Evolutionary conservation across 805 yeast genomes (phyloP), one percentile per base, ranked within the genome.

Genomic region (Hagleromyces aurorensis): DNA sequence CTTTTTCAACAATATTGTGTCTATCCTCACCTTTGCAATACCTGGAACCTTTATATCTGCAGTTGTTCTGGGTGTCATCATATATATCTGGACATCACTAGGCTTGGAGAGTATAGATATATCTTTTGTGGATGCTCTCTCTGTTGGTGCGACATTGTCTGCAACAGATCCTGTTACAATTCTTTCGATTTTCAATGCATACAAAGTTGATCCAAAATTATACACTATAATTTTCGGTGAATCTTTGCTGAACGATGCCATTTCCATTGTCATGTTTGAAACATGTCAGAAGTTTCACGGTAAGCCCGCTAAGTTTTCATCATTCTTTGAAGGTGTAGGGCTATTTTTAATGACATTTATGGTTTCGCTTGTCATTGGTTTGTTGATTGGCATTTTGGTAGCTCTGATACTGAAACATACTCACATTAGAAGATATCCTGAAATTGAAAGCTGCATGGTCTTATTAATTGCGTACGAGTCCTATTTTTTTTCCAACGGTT

Each of bases 91-190:
- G 93, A 84, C 98, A 0, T 72, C 84, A 5, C 55, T 91, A 45
- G 97, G 98, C 1, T 59, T 93, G 13, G 99, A 91, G 50, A 84
- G 89, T 23, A 73, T 91, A 21, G 63, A 76, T 39, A 74, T 91
- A 32, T 89, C 95, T 29, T 86, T 89, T 60, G 95, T 91, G n/a
- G 96, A 89, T 56, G 96, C 97, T 0, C 66, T 91, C 33, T 89
- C 96, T 0, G 94, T 91, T 11, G 99, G 98, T 14, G 98, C 99
- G 3, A 89, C 98, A 0, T 69, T 91, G 24, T 84, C 95, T 3
- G 99, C 99, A 13, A 91, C 99, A 2, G 99, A 91, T 57, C 99
- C 99, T 1, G 96, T 91, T 17, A 91, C 99, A 1, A 89, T 91
- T 48, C 62, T 91, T 44, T 86, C 97, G 9, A 91, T 91, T 37